Evolutionary conservation across 805 yeast species (phyloP).

Genomic region (Debaryomyces hansenii): DNA sequence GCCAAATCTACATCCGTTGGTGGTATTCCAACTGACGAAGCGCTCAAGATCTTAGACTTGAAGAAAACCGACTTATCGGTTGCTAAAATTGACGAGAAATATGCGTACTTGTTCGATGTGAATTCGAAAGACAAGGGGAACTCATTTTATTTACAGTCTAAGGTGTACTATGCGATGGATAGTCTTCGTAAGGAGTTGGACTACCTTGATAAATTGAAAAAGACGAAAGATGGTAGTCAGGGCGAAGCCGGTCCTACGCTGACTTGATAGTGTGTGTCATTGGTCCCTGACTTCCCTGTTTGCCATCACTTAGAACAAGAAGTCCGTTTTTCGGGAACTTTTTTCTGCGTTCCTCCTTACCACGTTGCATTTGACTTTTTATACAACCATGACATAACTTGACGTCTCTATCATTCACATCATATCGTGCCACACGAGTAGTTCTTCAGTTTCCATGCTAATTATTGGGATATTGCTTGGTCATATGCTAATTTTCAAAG

Average conservation of each 20-base stretch:
- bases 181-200: conserved; percentile 78
- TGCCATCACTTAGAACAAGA: neutral
- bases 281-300: no score
- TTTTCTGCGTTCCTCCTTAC: neutral
- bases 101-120: conserved; percentile 79
- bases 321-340: neutral
- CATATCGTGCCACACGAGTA: no score
- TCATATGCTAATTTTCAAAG: no score
- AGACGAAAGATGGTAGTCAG: conserved; percentile 21
- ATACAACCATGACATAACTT: no score
- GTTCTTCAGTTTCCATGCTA: no score
- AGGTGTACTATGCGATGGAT: conserved; percentile 93
- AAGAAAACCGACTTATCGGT: conserved; percentile 55
- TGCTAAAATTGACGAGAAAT: conserved; percentile 67
- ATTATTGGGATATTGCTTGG: no score
- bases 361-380: no score
- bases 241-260: neutral
- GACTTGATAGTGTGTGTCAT: neutral
- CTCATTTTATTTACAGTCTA: conserved; percentile 88
- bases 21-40: conserved; percentile 86
- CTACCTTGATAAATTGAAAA: conserved; percentile 47
- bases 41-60: conserved; percentile 84
- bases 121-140: conserved; percentile 96
- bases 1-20: conserved; percentile 56
- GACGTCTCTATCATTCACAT: no score